phyloP scores from a whole-genome alignment of 805 yeast species.

The Metschnikowia chrysomelidarum region DNA sequence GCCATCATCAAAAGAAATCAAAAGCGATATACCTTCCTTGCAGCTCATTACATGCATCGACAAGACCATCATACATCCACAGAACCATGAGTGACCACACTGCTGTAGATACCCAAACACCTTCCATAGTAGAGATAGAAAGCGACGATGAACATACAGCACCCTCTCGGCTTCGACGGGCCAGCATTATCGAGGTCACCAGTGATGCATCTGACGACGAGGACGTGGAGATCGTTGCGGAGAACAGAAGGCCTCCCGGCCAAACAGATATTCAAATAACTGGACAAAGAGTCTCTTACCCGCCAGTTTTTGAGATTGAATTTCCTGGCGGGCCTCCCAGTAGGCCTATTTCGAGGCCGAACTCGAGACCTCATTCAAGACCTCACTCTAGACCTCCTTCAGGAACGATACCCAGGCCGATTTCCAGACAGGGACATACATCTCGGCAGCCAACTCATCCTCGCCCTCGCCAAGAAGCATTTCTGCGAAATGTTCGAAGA shows the following conservation, averaged over 20 bases:
- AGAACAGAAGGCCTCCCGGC: constrained; percentile 2
- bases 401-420: background rate
- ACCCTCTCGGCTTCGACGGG: constrained; percentile 4
- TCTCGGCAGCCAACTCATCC: background rate
- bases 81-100: constrained; percentile 12
- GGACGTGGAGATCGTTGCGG: constrained; percentile 18
- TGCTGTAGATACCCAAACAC: constrained; percentile 10
- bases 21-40: too few species aligned
- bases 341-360: constrained; percentile 1
- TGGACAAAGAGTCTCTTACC: constrained; percentile 8
- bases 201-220: constrained; percentile 17
- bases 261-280: constrained; percentile 17
- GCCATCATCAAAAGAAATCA: too few species aligned
- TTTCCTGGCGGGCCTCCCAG: constrained; percentile 6
- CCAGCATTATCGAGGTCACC: constrained; percentile 13
- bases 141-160: constrained; percentile 14
- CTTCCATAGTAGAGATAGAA: constrained; percentile 15
- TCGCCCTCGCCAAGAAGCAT: background rate
- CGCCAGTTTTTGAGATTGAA: constrained; percentile 3
- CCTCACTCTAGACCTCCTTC: background rate
- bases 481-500: constrained; percentile 9
- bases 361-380: background rate
- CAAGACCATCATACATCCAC: constrained; percentile 1
- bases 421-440: background rate
- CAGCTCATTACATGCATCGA: background rate